A percentile compares a stretch with the other conserved stretches of the same genome.
These are phyloP conservation scores for Sideroxylon spinosum DNA, from an alignment of 179 eudicot genomes.

Conservation along the genomic window DNA sequence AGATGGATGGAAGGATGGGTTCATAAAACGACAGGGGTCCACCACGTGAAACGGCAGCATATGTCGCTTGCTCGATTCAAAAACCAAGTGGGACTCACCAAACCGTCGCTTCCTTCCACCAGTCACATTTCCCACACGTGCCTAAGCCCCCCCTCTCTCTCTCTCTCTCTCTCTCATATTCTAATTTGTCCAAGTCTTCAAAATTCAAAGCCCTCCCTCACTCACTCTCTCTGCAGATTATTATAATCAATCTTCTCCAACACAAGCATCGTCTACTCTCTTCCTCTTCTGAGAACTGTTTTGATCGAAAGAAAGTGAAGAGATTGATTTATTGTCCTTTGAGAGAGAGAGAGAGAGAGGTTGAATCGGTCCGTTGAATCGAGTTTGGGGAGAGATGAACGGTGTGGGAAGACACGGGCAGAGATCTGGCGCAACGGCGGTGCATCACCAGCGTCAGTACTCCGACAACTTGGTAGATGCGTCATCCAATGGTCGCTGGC, in stretches of 20 bases:
- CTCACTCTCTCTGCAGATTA: neutral
- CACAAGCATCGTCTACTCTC: no score
- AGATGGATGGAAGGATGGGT: no score
- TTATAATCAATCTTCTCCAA: no score
- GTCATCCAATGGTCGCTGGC: conserved; percentile 61
- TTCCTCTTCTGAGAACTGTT: no score
- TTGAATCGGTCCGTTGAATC: neutral
- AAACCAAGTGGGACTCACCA: neutral
- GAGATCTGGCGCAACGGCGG: conserved; percentile 54
- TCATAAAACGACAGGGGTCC: neutral
- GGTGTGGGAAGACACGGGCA: conserved; percentile 63
- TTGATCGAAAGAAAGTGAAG: no score
- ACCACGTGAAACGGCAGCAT: conserved; percentile 2
- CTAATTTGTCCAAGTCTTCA: conserved; percentile 6
- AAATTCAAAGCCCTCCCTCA: conserved; percentile 5
- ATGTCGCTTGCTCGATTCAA: neutral
- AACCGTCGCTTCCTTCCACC: neutral
- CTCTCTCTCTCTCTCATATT: no score
- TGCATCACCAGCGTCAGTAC: conserved; percentile 71
- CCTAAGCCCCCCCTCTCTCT: neutral
- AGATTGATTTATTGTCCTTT: no score
- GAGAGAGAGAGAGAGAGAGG: neutral
- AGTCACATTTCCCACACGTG: neutral
- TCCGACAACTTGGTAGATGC: conserved; percentile 63
- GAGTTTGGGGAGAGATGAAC: conserved; percentile 34